Base-by-base conservation (phyloP, 768 basidiomycete genomes). In the Auricularia cornea region DNA sequence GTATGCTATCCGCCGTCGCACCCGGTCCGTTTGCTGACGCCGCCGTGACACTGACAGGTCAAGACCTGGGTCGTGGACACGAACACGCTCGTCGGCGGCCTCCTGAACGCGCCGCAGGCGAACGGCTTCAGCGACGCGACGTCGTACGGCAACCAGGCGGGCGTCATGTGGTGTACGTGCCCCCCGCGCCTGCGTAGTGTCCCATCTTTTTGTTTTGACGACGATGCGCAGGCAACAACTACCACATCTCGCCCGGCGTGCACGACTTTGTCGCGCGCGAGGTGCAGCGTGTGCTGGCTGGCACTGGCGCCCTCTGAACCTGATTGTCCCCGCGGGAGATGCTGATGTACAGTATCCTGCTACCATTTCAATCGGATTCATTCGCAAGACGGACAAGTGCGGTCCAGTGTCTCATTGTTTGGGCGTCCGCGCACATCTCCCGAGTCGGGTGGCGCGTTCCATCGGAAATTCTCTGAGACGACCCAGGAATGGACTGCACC, bases 1-100 rank as follows among this genome's bases (percentile, higher is more conserved):
- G 85, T 85, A 70, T 61, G 80, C 20, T 12, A 6, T n/a, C 48
- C 48, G 28, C 3, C 48, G 48, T 8, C 20, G n/a, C 48, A 6
- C 20, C 48, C 11, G 28, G n/a, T 8, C 20, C 11, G 20, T 18
- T 52, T 28, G 28, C 20, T 28, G 51, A 10, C 2, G 6, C 28
- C n/a, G n/a, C n/a, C n/a, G n/a, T n/a, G n/a, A n/a, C n/a, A n/a
- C n/a, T n/a, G n/a, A 20, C 4, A 52, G 51, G 54, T 26, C 4
- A 57, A 57, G 54, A 57, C 54, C 30, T 57, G 26, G 12, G 54
- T 57, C 12, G 54, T 57, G 6, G 54, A 57, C 30, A 57, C 54
- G 54, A 57, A 57, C 30, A 32, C 54, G 54, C 54, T 57, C 54
- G 29, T 57, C 30, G 54, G 54, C 26, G 54, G 54, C 3, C 30